These are phyloP conservation scores for Irpex sp. DNA, from an alignment of 1,284 basidiomycete species.

Conservation along the genomic window DNA sequence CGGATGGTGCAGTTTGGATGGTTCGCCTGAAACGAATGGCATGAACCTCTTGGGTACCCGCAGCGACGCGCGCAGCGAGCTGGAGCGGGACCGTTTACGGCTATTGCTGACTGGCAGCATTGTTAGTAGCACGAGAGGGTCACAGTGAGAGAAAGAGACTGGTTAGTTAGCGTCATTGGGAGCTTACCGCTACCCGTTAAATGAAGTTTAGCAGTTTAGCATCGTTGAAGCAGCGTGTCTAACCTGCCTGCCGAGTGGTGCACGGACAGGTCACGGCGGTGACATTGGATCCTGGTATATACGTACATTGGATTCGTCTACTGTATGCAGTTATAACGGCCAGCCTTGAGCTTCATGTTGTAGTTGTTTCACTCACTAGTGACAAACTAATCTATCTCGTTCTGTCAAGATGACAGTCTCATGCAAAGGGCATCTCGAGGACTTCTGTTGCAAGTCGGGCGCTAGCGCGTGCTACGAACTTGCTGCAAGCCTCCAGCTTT, in stretches of 20 bases:
- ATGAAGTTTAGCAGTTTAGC: not conserved
- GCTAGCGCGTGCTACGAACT: too few relatives aligned
- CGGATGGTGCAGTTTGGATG: not conserved
- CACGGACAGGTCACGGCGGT: not conserved
- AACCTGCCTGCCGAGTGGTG: not conserved
- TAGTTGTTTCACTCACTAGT: too few relatives aligned
- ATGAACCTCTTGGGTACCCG: slow-evolving; percentile 6
- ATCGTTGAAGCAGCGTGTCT: not conserved
- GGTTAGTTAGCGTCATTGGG: not conserved
- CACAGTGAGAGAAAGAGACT: not conserved
- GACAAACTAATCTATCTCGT: too few relatives aligned
- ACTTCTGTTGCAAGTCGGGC: too few relatives aligned
- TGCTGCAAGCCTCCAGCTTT: too few relatives aligned
- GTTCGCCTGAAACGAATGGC: not conserved
- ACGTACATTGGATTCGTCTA: not conserved
- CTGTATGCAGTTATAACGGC: too few relatives aligned
- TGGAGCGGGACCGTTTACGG: not conserved
- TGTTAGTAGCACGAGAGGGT: not conserved
- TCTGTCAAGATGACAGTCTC: too few relatives aligned
- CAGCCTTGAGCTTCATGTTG: too few relatives aligned
- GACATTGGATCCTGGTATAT: not conserved
- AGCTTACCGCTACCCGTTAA: not conserved
- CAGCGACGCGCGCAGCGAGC: slow-evolving; percentile 6
- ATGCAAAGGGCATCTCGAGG: too few relatives aligned
- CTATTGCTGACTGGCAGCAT: not conserved